These are phyloP conservation scores for Diaporthe humulicola DNA, from an alignment of 2,329 filamentous ascomycete species.

Conservation along the genomic window DNA sequence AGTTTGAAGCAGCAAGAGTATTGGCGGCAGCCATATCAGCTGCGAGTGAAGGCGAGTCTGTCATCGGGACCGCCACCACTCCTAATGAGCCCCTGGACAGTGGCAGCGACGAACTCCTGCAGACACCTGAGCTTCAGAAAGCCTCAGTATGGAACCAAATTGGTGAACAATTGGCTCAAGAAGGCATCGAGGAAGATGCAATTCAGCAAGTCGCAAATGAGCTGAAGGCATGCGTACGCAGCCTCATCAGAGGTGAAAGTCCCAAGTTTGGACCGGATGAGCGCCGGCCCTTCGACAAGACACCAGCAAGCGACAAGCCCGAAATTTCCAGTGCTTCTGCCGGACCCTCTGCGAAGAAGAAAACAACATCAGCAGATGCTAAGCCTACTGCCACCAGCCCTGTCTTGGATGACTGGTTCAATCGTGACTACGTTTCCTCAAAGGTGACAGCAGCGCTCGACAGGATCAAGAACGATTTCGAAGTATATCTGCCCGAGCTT, in stretches of 20 bases:
- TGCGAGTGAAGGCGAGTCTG: neutral
- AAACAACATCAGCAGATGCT: neutral
- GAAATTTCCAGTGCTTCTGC: neutral
- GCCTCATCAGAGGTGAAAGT: neutral
- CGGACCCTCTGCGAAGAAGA: neutral
- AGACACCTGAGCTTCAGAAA: neutral
- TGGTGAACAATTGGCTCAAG: neutral
- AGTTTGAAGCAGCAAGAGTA: neutral
- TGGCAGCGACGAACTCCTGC: neutral
- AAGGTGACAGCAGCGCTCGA: neutral
- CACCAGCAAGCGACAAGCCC: neutral
- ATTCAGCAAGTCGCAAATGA: neutral
- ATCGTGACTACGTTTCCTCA: neutral
- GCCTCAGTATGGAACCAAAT: neutral
- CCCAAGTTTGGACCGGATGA: neutral
- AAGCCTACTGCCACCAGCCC: neutral
- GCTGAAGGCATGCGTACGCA: neutral
- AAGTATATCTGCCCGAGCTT: neutral
- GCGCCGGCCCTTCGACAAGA: neutral
- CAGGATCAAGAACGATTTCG: neutral
- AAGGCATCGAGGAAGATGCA: conserved; percentile 2
- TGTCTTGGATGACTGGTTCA: neutral
- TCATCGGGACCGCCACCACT: too few species aligned
- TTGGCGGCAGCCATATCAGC: neutral
- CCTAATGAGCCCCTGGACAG: neutral